Base-by-base conservation (phyloP, 2,329 filamentous ascomycete species). In the Aspergillus spinulosporus region DNA sequence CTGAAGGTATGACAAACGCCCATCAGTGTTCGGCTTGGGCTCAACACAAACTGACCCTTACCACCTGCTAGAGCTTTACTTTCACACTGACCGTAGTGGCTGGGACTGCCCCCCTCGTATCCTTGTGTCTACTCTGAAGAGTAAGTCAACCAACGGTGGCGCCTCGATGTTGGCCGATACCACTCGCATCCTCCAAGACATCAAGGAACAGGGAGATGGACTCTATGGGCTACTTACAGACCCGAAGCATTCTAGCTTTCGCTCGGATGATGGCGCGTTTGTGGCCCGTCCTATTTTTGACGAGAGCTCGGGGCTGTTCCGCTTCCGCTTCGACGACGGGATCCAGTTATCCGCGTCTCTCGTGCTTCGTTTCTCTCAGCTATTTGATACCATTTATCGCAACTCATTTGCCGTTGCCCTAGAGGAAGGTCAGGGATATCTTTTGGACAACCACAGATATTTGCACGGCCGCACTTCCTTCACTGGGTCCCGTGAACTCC, bases 11-110 rank as follows among this genome's bases (percentile, higher is more conserved):
- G 32, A 4, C 15, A 12, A 2, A 28, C 4, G 11, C 14, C 21
- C 21, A 4, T 7, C 14, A 5, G 9, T n/a, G 7, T 39, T 32
- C n/a, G 29, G 2, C 14, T 9, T 21, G 7, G 15, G 42, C 9
- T 4, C 47, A 11, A 2, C n/a, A 26, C 8, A 7, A 14, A 12
- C 44, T 57, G 36, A 59, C 46, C 1, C 2, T 5, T 14, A 4
- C 3, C 5, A 32, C 4, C n/a, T 12, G 4, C 11, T 28, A 56
- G 58, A 60, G 28, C 43, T 60, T 5, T 58, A 56, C 11, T 58
- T 60, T 15, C 58, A 60, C 49, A 58, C 56, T 6, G 58, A 58
- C 11, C 56, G 56, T 37, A 60, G 58, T 36, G 58, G 58, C 11
- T 60, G 58, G 58, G 56, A 60, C 2, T 11, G 11, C 12, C 58